These are phyloP conservation scores for Cyanodermella asteris DNA, from an alignment of 2,329 filamentous ascomycete species.

Conservation along the genomic window DNA sequence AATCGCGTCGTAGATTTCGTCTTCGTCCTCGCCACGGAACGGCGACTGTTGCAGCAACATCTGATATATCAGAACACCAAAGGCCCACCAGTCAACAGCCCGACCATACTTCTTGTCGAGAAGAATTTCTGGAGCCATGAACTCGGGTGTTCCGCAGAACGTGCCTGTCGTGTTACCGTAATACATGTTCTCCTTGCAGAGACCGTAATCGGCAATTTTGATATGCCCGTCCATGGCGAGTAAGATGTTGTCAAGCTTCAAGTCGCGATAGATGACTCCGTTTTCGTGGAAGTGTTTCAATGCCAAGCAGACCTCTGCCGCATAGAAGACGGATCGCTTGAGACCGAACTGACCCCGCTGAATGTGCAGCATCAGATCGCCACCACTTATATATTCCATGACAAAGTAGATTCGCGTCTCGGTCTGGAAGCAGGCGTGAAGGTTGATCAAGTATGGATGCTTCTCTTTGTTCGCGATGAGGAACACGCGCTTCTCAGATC, in stretches of 20 bases:
- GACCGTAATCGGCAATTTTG: slow-evolving; percentile 95
- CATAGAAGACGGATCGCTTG: slow-evolving; percentile 90
- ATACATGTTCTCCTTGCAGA: slow-evolving; percentile 99
- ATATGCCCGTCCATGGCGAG: slow-evolving; percentile 90
- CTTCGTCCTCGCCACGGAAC: slow-evolving; percentile 95
- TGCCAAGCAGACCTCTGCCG: slow-evolving; percentile 86
- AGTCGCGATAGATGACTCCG: slow-evolving; percentile 81
- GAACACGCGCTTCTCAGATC: slow-evolving; percentile 95
- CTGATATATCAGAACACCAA: slow-evolving; percentile 96
- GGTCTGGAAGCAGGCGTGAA: slow-evolving; percentile 97
- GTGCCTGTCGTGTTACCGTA: slow-evolving; percentile 91
- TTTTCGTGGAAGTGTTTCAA: slow-evolving; percentile 99
- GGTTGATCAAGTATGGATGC: slow-evolving; percentile 82
- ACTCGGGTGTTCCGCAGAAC: slow-evolving; percentile 98
- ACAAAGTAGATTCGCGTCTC: slow-evolving; percentile 98
- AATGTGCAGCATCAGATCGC: slow-evolving; percentile 97
- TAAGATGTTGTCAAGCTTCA: slow-evolving; percentile 74
- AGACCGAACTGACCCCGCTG: slow-evolving; percentile 89
- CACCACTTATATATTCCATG: slow-evolving; percentile 98
- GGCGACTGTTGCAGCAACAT: slow-evolving; percentile 98
- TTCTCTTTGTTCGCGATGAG: slow-evolving; percentile 90
- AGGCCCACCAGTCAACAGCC: slow-evolving; percentile 98
- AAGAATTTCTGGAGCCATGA: slow-evolving; percentile 98
- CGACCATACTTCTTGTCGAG: slow-evolving; percentile 96
- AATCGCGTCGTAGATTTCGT: slow-evolving; percentile 98